phyloP scores from a whole-genome alignment of 176 grass and related monocot genomes.

The maize (Zea mays) region Zm-B73-REFERENCE-NAM-5.0 NC_050096.1:299338001-299338500 shows the following conservation, averaged over 20 bases:
- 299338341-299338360: neutral
- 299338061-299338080: neutral
- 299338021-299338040: neutral
- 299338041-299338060: neutral
- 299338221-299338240: neutral
- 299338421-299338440: neutral
- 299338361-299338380: neutral
- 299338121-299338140: neutral
- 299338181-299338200: constrained; percentile 2
- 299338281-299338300: neutral
- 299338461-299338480: neutral
- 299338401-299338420: neutral
- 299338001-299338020: neutral
- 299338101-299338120: constrained; percentile 20
- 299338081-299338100: neutral
- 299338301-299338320: neutral
- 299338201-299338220: constrained; percentile 28
- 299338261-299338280: neutral
- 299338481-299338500: neutral
- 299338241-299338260: neutral
- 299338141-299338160: neutral
- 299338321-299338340: too few relatives aligned
- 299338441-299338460: constrained; percentile 24
- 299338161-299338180: neutral
- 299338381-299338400: neutral